A percentile compares a stretch with the other conserved stretches of the same genome.
Evolutionary conservation across 2,329 filamentous ascomycete genomes (phyloP).

Genomic region (Endoconidiophora polonica): DNA sequence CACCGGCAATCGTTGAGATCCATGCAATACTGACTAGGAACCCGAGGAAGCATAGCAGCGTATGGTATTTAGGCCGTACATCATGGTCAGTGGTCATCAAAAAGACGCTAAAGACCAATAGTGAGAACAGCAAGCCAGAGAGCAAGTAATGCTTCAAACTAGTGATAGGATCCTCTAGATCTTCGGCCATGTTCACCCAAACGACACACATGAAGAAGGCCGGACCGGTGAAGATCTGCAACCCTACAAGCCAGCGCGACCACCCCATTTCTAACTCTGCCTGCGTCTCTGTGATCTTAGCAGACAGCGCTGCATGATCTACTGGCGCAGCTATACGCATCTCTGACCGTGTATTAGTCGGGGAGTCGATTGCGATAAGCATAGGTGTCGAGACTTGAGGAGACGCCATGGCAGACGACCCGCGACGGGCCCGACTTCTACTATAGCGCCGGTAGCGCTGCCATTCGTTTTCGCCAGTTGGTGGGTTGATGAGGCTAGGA

Average conservation of each 20-base stretch:
- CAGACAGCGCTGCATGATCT: constrained; percentile 4
- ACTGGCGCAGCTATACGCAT: constrained; percentile 1
- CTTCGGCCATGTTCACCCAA: constrained; percentile 50
- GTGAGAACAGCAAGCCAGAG: constrained; percentile 50
- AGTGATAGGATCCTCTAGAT: constrained; percentile 33
- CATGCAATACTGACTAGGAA: constrained; percentile 86
- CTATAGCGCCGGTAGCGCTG: constrained; percentile 38
- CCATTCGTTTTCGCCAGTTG: constrained; percentile 29
- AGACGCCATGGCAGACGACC: constrained; percentile 14
- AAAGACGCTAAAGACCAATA: constrained; percentile 48
- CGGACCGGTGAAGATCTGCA: constrained; percentile 78
- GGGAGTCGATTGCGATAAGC: constrained; percentile 17
- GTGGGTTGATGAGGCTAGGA: not conserved
- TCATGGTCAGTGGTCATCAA: constrained; percentile 51
- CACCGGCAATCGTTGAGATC: constrained; percentile 90
- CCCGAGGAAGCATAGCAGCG: constrained; percentile 69
- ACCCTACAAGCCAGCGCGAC: constrained; percentile 77
- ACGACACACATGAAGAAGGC: constrained; percentile 64
- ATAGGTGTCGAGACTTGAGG: constrained; percentile 20
- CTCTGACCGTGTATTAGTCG: constrained; percentile 13
- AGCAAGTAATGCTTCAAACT: constrained; percentile 41
- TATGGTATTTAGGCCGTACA: constrained; percentile 55
- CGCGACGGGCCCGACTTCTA: constrained; percentile 18
- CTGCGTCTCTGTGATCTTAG: constrained; percentile 7
- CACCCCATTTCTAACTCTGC: constrained; percentile 40